These are phyloP conservation scores for Spiraea crenata DNA, from an alignment of 331 rosid genomes.

Conservation along the genomic window DNA sequence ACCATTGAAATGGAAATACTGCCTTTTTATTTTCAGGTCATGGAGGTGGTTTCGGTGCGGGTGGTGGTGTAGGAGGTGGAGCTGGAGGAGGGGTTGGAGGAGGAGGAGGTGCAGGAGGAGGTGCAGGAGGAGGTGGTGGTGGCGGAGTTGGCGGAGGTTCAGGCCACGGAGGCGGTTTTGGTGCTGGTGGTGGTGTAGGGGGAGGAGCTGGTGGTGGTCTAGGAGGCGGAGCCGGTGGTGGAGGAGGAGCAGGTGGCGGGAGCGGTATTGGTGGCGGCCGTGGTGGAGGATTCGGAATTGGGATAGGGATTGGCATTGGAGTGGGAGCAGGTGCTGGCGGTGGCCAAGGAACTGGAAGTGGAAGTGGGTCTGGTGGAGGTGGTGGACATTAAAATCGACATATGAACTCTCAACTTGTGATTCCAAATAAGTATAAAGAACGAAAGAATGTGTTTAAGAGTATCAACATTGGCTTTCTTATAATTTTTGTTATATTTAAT, in stretches of 20 bases:
- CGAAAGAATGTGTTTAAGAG: no score
- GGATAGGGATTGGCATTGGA: constrained; percentile 24
- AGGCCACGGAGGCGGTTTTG: constrained; percentile 30
- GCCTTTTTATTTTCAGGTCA: neutral
- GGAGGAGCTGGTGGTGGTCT: constrained; percentile 19
- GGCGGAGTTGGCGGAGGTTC: constrained; percentile 38
- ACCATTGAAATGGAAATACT: no score
- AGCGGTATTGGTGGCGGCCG: constrained; percentile 18
- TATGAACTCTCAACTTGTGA: no score
- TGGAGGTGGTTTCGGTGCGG: constrained; percentile 30
- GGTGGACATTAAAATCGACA: neutral
- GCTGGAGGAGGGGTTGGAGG: constrained; percentile 41
- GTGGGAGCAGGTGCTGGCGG: constrained; percentile 22
- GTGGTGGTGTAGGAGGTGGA: constrained; percentile 38
- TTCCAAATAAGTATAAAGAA: no score
- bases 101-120: constrained; percentile 27
- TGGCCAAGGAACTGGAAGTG: constrained; percentile 20
- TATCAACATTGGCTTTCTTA: no score
- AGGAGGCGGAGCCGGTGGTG: constrained; percentile 17
- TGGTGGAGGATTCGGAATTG: constrained; percentile 27
- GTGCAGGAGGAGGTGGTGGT: constrained; percentile 33
- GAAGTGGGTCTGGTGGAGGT: constrained; percentile 24
- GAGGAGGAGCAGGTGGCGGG: constrained; percentile 1
- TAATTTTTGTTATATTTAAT: no score
- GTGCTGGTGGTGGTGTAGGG: constrained; percentile 11